phyloP scores from a whole-genome alignment of 345 rosid species.

The Eucalyptus microcorys region DNA sequence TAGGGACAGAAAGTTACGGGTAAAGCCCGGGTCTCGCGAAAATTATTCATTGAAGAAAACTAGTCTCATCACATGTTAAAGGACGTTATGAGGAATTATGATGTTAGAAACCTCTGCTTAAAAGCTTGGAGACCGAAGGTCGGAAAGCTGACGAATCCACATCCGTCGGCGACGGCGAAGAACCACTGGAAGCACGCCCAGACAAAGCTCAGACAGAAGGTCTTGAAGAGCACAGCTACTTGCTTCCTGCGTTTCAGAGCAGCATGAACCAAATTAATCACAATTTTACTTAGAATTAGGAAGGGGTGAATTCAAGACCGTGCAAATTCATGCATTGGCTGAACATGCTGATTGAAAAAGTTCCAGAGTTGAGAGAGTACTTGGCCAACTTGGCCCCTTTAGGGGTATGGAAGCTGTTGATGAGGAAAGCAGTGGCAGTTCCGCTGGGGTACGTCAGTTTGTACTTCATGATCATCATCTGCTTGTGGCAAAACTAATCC shows the following conservation, averaged over 20 bases:
- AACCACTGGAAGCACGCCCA: slow-evolving; percentile 72
- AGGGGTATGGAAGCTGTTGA: slow-evolving; percentile 92
- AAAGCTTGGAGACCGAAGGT: slow-evolving; percentile 68
- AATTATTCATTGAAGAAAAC: neutral
- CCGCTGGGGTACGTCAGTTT: slow-evolving; percentile 87
- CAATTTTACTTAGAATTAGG: neutral
- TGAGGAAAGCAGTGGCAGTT: slow-evolving; percentile 84
- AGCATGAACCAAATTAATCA: neutral
- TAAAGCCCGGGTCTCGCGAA: neutral
- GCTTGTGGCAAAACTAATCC: neutral
- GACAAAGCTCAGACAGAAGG: slow-evolving; percentile 26
- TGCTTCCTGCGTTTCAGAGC: neutral
- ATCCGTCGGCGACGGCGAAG: slow-evolving; percentile 37
- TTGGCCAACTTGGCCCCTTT: slow-evolving; percentile 82
- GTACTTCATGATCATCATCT: slow-evolving; percentile 79
- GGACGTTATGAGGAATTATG: neutral
- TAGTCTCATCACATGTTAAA: neutral
- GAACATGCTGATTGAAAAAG: neutral
- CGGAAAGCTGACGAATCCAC: slow-evolving; percentile 71
- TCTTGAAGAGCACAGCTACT: slow-evolving; percentile 32
- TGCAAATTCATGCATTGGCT: neutral
- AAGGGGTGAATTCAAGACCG: neutral
- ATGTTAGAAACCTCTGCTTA: slow-evolving; percentile 17
- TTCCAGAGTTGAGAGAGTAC: slow-evolving; percentile 7
- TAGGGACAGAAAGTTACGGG: neutral